A percentile compares a stretch with the other conserved stretches of the same genome.
Conservation (phyloP, 305 asterid species). For the Ajuga reptans region DNA sequence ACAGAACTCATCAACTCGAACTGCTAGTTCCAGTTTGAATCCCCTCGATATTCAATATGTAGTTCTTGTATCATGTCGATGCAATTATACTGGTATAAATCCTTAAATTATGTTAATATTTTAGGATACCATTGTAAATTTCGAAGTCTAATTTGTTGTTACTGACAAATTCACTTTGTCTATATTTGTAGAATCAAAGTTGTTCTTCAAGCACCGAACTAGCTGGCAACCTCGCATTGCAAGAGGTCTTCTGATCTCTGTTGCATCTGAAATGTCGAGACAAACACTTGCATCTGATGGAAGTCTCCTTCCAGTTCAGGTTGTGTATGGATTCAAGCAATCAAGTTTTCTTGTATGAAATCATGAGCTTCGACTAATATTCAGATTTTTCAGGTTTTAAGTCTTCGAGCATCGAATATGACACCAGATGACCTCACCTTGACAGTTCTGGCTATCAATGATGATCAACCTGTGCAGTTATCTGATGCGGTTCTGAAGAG, state of each 20-base stretch:
- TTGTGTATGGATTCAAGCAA: conserved; percentile 29
- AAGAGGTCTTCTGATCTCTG: conserved; percentile 82
- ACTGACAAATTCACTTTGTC: conserved; percentile 12
- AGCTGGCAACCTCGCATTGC: conserved; percentile 81
- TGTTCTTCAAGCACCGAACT: conserved; percentile 79
- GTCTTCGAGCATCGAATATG: conserved; percentile 88
- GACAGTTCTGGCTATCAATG: conserved; percentile 60
- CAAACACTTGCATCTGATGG: conserved; percentile 53
- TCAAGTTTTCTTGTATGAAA: background rate
- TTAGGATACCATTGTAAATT: conserved; percentile 5
- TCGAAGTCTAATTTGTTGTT: background rate
- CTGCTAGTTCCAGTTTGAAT: conserved; percentile 41
- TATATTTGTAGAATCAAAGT: conserved; percentile 62
- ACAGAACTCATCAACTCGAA: conserved; percentile 40
- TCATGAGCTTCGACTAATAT: conserved; percentile 18
- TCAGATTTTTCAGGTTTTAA: conserved; percentile 59
- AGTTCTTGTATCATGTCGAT: conserved; percentile 80
- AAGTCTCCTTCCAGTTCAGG: conserved; percentile 84
- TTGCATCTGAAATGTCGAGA: conserved; percentile 72
- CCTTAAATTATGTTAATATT: conserved; percentile 2
- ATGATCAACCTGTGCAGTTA: conserved; percentile 28
- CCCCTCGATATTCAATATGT: conserved; percentile 43
- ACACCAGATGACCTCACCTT: conserved; percentile 75
- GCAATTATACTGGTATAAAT: conserved; percentile 78
- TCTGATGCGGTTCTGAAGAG: conserved; percentile 54